A percentile compares a stretch with the other conserved stretches of the same genome.
Evolutionary conservation across 495 filamentous ascomycete species (phyloP).

Genomic region (Chlorociboria aeruginascens): DNA sequence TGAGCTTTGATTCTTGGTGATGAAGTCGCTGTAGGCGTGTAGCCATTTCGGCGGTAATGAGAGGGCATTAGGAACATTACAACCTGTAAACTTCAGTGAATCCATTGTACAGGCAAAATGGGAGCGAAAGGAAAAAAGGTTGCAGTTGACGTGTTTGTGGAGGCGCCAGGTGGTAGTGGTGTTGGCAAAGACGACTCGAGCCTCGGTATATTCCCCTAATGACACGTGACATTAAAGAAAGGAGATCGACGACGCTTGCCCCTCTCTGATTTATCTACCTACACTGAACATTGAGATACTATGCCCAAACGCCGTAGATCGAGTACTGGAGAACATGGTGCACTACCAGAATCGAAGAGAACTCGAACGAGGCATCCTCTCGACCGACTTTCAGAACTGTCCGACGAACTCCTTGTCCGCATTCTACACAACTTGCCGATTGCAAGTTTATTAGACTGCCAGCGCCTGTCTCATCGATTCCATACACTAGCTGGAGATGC

Average conservation of each 20-base stretch:
- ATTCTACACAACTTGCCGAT: constrained; percentile 70
- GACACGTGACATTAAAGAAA: constrained; percentile 1
- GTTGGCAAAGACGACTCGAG: background rate
- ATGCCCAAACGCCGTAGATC: constrained; percentile 17
- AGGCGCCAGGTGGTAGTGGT: constrained; percentile 1
- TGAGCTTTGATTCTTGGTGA: constrained; percentile 84
- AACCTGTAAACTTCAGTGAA: constrained; percentile 3
- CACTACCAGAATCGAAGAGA: constrained; percentile 6
- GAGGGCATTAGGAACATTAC: constrained; percentile 14
- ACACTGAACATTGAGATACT: background rate
- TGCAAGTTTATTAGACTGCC: constrained; percentile 52
- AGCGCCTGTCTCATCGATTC: constrained; percentile 73
- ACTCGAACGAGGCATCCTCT: constrained; percentile 1
- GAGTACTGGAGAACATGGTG: background rate
- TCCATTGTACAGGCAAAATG: constrained; percentile 9
- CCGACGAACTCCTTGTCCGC: constrained; percentile 78
- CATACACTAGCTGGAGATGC: constrained; percentile 65
- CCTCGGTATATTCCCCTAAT: background rate
- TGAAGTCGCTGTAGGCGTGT: constrained; percentile 75
- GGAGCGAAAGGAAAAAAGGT: background rate
- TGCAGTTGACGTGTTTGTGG: background rate
- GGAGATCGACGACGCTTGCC: background rate
- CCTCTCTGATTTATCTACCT: background rate
- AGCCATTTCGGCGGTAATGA: constrained; percentile 63
- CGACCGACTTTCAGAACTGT: constrained; percentile 47